Conservation (phyloP, 148 eudicot genomes). For the Gaultheria prostrata region DNA sequence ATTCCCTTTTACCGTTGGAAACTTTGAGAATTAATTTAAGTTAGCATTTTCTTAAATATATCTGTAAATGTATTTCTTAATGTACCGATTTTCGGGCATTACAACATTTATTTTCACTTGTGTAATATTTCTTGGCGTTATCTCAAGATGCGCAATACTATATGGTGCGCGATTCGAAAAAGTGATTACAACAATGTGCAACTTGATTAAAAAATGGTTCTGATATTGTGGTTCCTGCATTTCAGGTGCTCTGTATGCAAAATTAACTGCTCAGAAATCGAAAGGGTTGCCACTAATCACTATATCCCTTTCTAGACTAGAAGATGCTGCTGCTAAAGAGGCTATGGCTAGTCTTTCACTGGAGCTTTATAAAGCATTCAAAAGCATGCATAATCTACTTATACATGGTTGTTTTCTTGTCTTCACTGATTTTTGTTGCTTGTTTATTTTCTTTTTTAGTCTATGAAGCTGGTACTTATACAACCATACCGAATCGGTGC, state of each 20-base stretch:
- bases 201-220: not conserved
- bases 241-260: constrained; percentile 64
- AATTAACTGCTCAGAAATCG: constrained; percentile 76
- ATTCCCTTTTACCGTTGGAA: too few relatives aligned
- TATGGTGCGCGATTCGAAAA: not conserved
- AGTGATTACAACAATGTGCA: not conserved
- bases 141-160: not conserved
- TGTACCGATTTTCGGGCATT: too few relatives aligned
- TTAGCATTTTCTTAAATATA: too few relatives aligned
- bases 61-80: too few relatives aligned
- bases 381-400: constrained; percentile 38
- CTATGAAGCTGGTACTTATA: not conserved
- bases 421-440: not conserved
- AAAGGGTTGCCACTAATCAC: constrained; percentile 83
- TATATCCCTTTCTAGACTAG: constrained; percentile 56
- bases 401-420: constrained; percentile 36
- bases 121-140: not conserved
- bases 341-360: constrained; percentile 69
- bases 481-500: not conserved
- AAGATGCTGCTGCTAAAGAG: constrained; percentile 55
- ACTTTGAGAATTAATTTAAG: too few relatives aligned
- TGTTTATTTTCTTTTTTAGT: not conserved
- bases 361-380: constrained; percentile 56
- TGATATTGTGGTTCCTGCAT: not conserved
- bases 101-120: not conserved